A percentile compares a stretch with the other conserved stretches of the same genome.
Evolutionary conservation across 192 early-diverging fungal species (phyloP).

Genomic region (Radiomyces spectabilis): DNA sequence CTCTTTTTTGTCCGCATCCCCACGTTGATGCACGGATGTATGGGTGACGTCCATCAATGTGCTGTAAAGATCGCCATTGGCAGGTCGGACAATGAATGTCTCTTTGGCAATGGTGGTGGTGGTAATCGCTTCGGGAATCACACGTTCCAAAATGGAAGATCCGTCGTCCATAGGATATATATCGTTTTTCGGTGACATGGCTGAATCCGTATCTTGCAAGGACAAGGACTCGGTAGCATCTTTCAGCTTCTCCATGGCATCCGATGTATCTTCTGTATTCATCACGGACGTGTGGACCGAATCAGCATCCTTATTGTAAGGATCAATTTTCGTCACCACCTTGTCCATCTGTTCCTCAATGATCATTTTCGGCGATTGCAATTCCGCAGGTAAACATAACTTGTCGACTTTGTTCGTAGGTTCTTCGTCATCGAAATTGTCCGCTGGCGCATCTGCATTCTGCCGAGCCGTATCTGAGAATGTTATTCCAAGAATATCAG

Average conservation of each 20-base stretch:
- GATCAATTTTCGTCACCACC: constrained; percentile 19
- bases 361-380: constrained; percentile 24
- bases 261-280: background rate
- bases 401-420: background rate
- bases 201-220: background rate
- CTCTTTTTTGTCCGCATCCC: background rate
- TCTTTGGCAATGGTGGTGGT: constrained; percentile 25
- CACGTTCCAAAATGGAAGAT: constrained; percentile 11
- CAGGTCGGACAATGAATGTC: constrained; percentile 22
- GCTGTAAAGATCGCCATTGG: constrained; percentile 13
- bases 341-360: constrained; percentile 29
- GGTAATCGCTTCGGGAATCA: constrained; percentile 11
- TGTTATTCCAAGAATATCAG: no score
- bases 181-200: background rate
- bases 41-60: constrained; percentile 19
- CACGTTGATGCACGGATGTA: background rate
- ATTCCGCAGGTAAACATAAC: constrained; percentile 9
- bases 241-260: background rate
- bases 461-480: no score
- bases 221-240: background rate
- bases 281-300: background rate
- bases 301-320: no score
- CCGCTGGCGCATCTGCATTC: background rate
- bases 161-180: constrained; percentile 16
- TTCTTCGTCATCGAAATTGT: constrained; percentile 24